These are phyloP conservation scores for Backusella psychrophila DNA, from an alignment of 192 early-diverging fungal species.

Conservation along the genomic window DNA sequence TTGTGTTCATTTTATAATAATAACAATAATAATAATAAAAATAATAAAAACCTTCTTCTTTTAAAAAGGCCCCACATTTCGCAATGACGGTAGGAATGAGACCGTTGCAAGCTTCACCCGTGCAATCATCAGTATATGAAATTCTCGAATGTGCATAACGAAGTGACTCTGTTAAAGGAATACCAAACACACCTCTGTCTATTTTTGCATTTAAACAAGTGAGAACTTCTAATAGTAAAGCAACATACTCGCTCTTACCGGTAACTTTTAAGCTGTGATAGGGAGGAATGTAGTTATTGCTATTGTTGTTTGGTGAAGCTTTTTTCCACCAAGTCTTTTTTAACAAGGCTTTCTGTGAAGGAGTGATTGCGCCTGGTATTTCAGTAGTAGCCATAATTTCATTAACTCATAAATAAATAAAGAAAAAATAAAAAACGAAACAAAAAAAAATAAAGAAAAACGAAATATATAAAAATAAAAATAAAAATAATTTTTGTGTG, in stretches of 20 bases:
- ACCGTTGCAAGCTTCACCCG: conserved; percentile 10
- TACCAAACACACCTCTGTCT: conserved; percentile 26
- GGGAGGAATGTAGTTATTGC: neutral
- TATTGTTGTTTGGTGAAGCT: conserved; percentile 16
- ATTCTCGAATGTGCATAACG: conserved; percentile 26
- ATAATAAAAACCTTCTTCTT: conserved; percentile 21
- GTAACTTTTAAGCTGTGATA: neutral
- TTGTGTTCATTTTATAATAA: neutral
- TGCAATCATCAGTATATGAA: conserved; percentile 23
- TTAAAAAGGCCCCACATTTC: conserved; percentile 33
- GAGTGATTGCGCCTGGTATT: conserved; percentile 6
- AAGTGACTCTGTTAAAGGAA: conserved; percentile 23
- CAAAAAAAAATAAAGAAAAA: neutral
- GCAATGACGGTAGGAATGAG: conserved; percentile 28
- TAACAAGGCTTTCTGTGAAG: conserved; percentile 5
- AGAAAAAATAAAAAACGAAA: neutral
- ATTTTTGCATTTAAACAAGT: neutral
- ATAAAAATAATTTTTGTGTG: neutral
- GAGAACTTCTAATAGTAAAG: too few species aligned
- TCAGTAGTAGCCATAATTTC: conserved; percentile 4
- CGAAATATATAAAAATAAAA: neutral
- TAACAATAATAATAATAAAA: neutral
- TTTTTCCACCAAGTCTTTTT: conserved; percentile 28
- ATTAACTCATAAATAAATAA: neutral
- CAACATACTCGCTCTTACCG: neutral